Evolutionary conservation across 2,329 filamentous ascomycete species (phyloP), one percentile per base, ranked within the genome.

Genomic region (Sclerotinia trifoliorum): DNA sequence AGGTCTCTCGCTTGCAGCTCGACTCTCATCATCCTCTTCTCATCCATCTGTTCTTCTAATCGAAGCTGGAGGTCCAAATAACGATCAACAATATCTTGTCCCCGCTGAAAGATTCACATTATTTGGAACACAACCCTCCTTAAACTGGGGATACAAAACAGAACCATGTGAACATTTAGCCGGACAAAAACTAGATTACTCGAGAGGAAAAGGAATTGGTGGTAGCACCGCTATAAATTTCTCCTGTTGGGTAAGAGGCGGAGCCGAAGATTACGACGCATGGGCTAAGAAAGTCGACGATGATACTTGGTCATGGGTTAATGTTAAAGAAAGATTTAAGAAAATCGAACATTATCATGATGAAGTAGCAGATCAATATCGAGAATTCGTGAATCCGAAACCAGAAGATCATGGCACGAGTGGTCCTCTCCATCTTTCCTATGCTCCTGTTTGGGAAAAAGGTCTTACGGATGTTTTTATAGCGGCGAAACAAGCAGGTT

Each of bases 261-360:
- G 85, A 1, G 78, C 80, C 1, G 85, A 86, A 64, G 88, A 90
- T 71, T 90, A 86, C 69, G 82, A 90, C 39, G 81, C 85, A 65
- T 89, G 87, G 86, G 86, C 86, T 0, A 77, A 80, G 0, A 70
- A 83, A 2, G 83, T 86, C 0, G 85, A 78, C 0, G 87, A 90
- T 71, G 81, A 86, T 5, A 74, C 78, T 0, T 90, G 83, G 75
- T 71, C 73, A 2, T 90, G 87, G 87, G 77, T 82, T 2, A 78
- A 80, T 55, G 84, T 86, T 39, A 80, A 85, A 68, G 69, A 76
- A 3, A 80, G 83, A 0, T 85, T 83, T 73, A 84, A 84, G 70
- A 77, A 75, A 21, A 79, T 90, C 24, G 86, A 89, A 74, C 82
- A 78, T 0, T 88, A 85, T 71, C 80, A 86, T 68, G 76, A 77